Evolutionary conservation across 306 rosid genomes (phyloP).

Genomic region (peach (Prunus persica)): Prunus_persica_NCBIv2 NC_034015.1:15204501-15205000

Average conservation of each 20-base stretch:
- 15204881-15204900: slow-evolving; percentile 1
- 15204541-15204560: background rate
- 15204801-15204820: too few relatives aligned
- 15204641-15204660: slow-evolving; percentile 15
- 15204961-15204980: slow-evolving; percentile 24
- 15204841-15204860: background rate
- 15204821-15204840: too few relatives aligned
- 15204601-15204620: background rate
- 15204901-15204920: slow-evolving; percentile 21
- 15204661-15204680: slow-evolving; percentile 29
- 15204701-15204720: slow-evolving; percentile 29
- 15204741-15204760: slow-evolving; percentile 30
- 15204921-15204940: slow-evolving; percentile 31
- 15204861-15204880: background rate
- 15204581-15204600: background rate
- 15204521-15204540: background rate
- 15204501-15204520: background rate
- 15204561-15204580: background rate
- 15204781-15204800: background rate
- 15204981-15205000: slow-evolving; percentile 25
- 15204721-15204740: slow-evolving; percentile 9
- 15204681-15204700: slow-evolving; percentile 27
- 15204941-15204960: slow-evolving; percentile 30
- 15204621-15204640: background rate
- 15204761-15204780: background rate